Percentiles rank a stretch among this genome's conserved stretches.
Conservation (phyloP, 345 rosid genomes). For the Euphorbia peplus region DNA sequence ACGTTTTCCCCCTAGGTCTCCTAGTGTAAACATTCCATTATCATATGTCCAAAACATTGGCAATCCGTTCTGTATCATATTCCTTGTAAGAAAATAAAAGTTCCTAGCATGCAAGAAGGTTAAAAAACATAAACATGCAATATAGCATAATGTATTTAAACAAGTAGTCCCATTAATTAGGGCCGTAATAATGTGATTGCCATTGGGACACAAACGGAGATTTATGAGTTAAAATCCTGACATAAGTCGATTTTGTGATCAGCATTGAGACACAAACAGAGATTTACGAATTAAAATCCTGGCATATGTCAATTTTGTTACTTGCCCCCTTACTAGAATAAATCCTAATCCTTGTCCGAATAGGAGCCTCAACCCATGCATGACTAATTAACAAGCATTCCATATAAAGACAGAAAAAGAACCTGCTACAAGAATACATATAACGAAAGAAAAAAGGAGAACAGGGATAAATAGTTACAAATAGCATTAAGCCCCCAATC, state of each 20-base stretch:
- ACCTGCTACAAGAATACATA: background rate
- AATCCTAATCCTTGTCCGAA: background rate
- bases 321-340: background rate
- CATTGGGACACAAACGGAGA: background rate
- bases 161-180: background rate
- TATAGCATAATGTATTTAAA: background rate
- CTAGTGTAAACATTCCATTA: too few relatives aligned
- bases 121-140: background rate
- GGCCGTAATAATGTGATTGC: background rate
- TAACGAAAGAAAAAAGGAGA: background rate
- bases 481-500: background rate
- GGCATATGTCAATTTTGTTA: too few relatives aligned
- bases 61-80: too few relatives aligned
- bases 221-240: background rate
- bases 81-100: background rate
- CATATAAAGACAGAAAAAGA: background rate
- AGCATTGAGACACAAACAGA: background rate
- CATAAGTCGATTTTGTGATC: too few relatives aligned
- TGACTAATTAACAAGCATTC: background rate
- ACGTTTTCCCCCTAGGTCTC: too few relatives aligned
- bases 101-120: background rate
- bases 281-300: background rate
- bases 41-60: too few relatives aligned
- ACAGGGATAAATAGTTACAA: background rate
- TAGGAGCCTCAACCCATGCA: background rate